These are phyloP conservation scores for Colletotrichum sublineola DNA, from an alignment of 2,329 filamentous ascomycete genomes.

Conservation along the genomic window DNA sequence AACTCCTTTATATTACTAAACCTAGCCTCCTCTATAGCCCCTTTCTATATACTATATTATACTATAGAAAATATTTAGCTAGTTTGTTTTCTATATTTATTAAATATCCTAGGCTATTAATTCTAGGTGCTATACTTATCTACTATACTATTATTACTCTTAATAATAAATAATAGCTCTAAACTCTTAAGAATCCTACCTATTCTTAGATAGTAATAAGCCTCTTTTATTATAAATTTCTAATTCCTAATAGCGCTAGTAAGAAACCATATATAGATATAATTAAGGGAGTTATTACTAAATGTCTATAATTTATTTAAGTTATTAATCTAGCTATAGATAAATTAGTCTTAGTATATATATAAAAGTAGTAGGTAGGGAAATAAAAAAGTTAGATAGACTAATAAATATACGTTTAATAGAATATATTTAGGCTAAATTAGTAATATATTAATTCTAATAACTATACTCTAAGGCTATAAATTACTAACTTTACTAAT, in stretches of 20 bases:
- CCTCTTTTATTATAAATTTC: not conserved
- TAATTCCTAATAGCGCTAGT: not conserved
- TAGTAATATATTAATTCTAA: not conserved
- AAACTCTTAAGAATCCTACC: not conserved
- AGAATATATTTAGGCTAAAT: constrained; percentile 1
- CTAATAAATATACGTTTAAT: not conserved
- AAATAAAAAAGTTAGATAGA: not conserved
- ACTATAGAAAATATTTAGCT: constrained; percentile 2
- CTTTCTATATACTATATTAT: not conserved
- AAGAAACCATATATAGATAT: not conserved
- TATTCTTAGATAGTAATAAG: not conserved
- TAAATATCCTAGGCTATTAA: not conserved
- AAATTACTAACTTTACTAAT: constrained; percentile 1
- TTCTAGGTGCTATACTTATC: not conserved
- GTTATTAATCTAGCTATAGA: not conserved
- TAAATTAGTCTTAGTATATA: not conserved
- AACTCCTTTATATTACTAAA: not conserved
- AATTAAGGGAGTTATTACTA: not conserved
- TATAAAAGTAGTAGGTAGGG: not conserved
- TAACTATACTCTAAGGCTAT: not conserved
- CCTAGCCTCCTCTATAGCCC: constrained; percentile 1
- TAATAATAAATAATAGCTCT: not conserved
- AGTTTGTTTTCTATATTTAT: not conserved
- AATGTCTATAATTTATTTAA: constrained; percentile 7
- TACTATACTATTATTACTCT: not conserved